phyloP scores from a whole-genome alignment of 768 basidiomycete genomes.

The Tephrocybe sp. region DNA sequence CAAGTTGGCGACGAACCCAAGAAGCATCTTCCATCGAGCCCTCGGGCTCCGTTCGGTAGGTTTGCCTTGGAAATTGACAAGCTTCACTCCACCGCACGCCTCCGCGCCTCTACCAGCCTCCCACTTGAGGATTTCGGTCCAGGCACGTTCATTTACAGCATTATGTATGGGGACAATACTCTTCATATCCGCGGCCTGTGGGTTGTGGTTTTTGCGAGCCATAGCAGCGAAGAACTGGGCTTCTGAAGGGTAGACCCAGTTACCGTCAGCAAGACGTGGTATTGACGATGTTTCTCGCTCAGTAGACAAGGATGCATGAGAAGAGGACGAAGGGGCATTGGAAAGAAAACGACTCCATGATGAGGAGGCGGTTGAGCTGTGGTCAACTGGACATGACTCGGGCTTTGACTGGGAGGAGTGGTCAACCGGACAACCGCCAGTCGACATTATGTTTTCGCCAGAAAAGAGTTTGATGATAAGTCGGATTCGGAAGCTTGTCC shows the following conservation, averaged over 20 bases:
- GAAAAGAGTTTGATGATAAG: conserved; percentile 7
- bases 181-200: conserved; percentile 86
- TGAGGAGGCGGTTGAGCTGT: conserved; percentile 21
- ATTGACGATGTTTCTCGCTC: conserved; percentile 88
- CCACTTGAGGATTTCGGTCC: conserved; percentile 82
- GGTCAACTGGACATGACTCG: conserved; percentile 39
- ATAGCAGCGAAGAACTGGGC: conserved; percentile 99
- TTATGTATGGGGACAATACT: conserved; percentile 98
- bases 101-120: conserved; percentile 80
- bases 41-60: conserved; percentile 78
- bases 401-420: conserved; percentile 26
- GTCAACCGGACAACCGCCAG: conserved; percentile 56
- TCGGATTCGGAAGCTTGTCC: conserved; percentile 9
- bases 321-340: conserved; percentile 19
- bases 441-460: conserved; percentile 21
- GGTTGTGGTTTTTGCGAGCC: conserved; percentile 90
- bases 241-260: conserved; percentile 98
- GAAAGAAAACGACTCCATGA: conserved; percentile 42
- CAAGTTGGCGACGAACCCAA: conserved; percentile 64
- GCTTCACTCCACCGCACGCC: conserved; percentile 73
- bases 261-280: conserved; percentile 63
- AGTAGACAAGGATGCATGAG: conserved; percentile 46
- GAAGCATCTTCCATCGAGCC: conserved; percentile 76
- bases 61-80: conserved; percentile 89
- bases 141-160: conserved; percentile 94